These are phyloP conservation scores for Metrosideros polymorpha DNA, from an alignment of 441 rosid species.

Conservation along the genomic window DNA sequence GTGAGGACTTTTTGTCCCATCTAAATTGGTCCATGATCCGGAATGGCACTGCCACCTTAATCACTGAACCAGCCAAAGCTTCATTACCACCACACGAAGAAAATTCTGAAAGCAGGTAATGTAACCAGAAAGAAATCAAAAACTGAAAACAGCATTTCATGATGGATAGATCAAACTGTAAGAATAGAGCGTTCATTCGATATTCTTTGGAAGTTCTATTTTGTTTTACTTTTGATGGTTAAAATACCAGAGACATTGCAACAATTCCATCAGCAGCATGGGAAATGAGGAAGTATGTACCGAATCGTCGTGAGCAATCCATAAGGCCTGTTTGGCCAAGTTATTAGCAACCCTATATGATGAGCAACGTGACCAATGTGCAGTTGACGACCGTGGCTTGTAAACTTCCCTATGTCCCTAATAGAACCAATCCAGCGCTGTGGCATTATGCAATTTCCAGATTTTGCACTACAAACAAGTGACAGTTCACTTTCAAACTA, in stretches of 20 bases:
- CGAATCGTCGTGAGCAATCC: neutral
- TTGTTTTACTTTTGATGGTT: neutral
- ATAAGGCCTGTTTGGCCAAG: neutral
- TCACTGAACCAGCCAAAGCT: neutral
- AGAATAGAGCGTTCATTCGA: neutral
- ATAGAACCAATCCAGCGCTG: neutral
- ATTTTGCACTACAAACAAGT: neutral
- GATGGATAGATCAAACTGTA: neutral
- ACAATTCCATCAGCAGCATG: neutral
- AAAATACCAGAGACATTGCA: neutral
- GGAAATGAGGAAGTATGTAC: neutral
- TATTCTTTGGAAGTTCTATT: neutral
- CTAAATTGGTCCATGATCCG: neutral
- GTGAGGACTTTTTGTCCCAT: neutral
- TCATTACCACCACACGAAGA: neutral
- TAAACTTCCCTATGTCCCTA: neutral
- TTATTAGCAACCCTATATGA: neutral
- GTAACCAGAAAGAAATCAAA: neutral
- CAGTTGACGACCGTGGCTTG: neutral
- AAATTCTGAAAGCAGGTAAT: neutral
- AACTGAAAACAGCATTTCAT: neutral
- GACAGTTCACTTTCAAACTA: neutral
- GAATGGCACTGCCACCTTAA: neutral
- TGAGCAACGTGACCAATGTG: neutral
- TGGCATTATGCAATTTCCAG: neutral